A percentile compares a stretch with the other conserved stretches of the same genome.
These are phyloP conservation scores for Trypanosoma brucei DNA, from an alignment of 208 protist species.

Conservation along the genomic window DNA sequence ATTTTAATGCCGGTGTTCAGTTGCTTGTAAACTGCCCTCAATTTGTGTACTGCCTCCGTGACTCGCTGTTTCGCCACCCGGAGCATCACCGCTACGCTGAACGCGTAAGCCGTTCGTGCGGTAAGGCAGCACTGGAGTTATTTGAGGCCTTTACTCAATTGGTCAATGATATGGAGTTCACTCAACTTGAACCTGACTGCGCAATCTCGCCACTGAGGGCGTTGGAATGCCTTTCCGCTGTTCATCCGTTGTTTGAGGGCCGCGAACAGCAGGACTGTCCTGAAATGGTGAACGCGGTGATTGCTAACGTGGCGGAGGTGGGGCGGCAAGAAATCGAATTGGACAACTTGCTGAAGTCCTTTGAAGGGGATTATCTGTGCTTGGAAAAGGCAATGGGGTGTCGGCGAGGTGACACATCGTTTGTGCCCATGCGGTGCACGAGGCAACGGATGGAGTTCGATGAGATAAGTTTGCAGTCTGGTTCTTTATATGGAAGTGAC, in stretches of 20 bases:
- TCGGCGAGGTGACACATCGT: no score
- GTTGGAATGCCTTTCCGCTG: slow-evolving; percentile 49
- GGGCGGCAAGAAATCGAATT: slow-evolving; percentile 45
- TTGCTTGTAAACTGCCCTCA: slow-evolving; percentile 86
- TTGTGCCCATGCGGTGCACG: neutral
- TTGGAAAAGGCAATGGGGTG: neutral
- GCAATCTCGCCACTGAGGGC: slow-evolving; percentile 43
- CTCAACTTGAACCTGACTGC: slow-evolving; percentile 10
- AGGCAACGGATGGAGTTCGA: neutral
- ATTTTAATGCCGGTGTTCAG: slow-evolving; percentile 96
- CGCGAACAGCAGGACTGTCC: slow-evolving; percentile 83
- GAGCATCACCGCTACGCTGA: slow-evolving; percentile 5
- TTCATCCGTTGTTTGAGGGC: slow-evolving; percentile 76
- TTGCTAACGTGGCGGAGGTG: slow-evolving; percentile 74
- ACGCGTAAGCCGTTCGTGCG: slow-evolving; percentile 27
- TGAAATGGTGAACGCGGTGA: slow-evolving; percentile 75
- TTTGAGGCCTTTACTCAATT: slow-evolving; percentile 48
- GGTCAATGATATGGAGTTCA: slow-evolving; percentile 57
- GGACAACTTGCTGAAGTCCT: slow-evolving; percentile 40
- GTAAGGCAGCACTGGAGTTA: slow-evolving; percentile 31
- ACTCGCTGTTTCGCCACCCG: slow-evolving; percentile 32
- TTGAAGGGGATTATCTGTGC: slow-evolving; percentile 26
- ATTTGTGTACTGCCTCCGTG: slow-evolving; percentile 60
- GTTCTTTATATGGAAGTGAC: neutral
- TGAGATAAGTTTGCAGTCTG: neutral